Evolutionary conservation across 208 protist species (phyloP).

Genomic region (Trypanosoma melophagium): DNA sequence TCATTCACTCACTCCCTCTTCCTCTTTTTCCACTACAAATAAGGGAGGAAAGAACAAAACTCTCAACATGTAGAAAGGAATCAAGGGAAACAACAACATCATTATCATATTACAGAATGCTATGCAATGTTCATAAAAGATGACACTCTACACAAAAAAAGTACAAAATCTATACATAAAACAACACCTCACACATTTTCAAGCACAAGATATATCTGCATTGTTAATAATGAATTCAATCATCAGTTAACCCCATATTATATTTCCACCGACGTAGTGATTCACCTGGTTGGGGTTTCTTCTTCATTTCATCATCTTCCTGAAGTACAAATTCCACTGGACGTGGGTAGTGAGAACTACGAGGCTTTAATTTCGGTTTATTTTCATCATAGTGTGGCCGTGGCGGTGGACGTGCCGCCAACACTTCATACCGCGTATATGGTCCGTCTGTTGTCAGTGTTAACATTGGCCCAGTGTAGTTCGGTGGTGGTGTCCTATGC

Average conservation of each 20-base stretch:
- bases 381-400: slow-evolving; percentile 14
- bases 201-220: not conserved
- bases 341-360: slow-evolving; percentile 33
- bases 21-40: slow-evolving; percentile 1
- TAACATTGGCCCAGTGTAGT: slow-evolving; percentile 34
- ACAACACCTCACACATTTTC: not conserved
- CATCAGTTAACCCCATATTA: slow-evolving; percentile 31
- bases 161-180: not conserved
- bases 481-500: slow-evolving; percentile 17
- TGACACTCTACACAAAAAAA: too few relatives aligned
- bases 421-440: slow-evolving; percentile 45
- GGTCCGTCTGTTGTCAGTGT: slow-evolving; percentile 35
- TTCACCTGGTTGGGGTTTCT: slow-evolving; percentile 2
- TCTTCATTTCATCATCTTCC: not conserved
- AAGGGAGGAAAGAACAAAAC: not conserved
- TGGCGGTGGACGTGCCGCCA: slow-evolving; percentile 31
- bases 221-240: not conserved
- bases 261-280: slow-evolving; percentile 40
- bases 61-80: too few relatives aligned
- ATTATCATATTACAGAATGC: too few relatives aligned
- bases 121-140: too few relatives aligned
- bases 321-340: not conserved
- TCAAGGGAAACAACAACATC: too few relatives aligned
- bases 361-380: not conserved
- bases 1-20: too few relatives aligned